These are phyloP conservation scores for Globisporangium echinulatum DNA, from an alignment of 352 stramenopile genomes.

Conservation along the genomic window DNA sequence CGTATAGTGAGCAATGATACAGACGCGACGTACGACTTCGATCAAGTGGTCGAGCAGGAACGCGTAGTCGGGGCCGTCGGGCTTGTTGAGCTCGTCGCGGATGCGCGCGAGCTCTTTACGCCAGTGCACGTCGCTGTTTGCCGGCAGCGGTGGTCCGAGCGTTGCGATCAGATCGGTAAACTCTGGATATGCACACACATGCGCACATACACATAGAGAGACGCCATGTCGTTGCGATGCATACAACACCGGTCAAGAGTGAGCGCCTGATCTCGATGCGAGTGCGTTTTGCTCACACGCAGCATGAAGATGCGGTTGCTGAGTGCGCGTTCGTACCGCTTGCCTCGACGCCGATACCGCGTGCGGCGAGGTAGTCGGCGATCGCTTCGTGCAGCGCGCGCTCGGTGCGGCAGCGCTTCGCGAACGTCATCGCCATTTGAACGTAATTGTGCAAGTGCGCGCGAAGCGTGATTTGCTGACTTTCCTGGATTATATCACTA, in stretches of 20 bases:
- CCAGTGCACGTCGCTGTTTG: slow-evolving; percentile 42
- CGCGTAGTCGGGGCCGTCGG: slow-evolving; percentile 27
- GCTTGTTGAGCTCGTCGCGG: slow-evolving; percentile 32
- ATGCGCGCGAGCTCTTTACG: slow-evolving; percentile 45
- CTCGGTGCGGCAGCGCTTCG: background rate
- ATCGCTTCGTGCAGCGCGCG: slow-evolving; percentile 2
- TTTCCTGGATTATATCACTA: too few species aligned
- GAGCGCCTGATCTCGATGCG: too few species aligned
- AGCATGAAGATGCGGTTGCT: background rate
- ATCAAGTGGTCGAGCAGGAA: slow-evolving; percentile 65
- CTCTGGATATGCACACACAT: slow-evolving; percentile 10
- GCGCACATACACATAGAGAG: too few species aligned
- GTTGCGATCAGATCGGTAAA: slow-evolving; percentile 37
- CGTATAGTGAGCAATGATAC: background rate
- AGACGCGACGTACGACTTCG: slow-evolving; percentile 29
- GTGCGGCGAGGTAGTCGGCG: slow-evolving; percentile 4
- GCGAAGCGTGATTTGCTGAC: too few species aligned
- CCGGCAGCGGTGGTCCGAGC: slow-evolving; percentile 33
- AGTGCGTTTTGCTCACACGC: background rate
- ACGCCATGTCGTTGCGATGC: too few species aligned
- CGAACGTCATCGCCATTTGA: background rate
- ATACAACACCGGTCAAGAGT: too few species aligned
- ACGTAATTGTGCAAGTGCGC: background rate
- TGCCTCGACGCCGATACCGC: background rate
- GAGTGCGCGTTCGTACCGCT: background rate